Percentiles rank a stretch among this genome's conserved stretches.
Evolutionary conservation across 2,329 filamentous ascomycete genomes (phyloP).

Genomic region (Aspergillus felis): DNA sequence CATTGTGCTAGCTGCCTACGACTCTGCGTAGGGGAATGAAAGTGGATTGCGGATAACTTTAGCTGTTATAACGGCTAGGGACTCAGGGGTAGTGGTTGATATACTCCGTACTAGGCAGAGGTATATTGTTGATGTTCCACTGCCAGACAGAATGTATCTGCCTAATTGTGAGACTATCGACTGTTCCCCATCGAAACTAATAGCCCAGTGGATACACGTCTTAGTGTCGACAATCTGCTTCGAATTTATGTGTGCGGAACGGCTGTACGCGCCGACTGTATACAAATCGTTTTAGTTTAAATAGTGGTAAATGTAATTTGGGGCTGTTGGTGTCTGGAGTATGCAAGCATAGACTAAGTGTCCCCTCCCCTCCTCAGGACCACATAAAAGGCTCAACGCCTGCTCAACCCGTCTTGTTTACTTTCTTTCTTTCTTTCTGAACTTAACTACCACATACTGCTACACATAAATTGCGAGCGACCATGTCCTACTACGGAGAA

Average conservation of each 20-base stretch:
- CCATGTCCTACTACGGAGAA: conserved; percentile 14
- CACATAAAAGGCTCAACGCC: background rate
- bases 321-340: background rate
- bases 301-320: background rate
- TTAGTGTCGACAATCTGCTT: conserved; percentile 7
- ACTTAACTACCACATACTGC: background rate
- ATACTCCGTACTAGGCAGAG: background rate
- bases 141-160: conserved; percentile 14
- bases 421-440: background rate
- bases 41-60: background rate
- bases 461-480: background rate
- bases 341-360: background rate
- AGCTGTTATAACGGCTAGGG: background rate
- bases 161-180: conserved; percentile 17
- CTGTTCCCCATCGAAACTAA: conserved; percentile 11
- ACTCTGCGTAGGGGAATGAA: background rate
- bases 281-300: background rate
- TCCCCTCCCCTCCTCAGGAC: conserved; percentile 1
- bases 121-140: background rate
- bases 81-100: background rate
- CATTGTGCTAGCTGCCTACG: background rate
- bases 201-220: conserved; percentile 13
- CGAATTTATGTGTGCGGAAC: background rate
- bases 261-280: background rate
- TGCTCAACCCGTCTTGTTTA: conserved; percentile 1